A percentile compares a stretch with the other conserved stretches of the same genome.
Evolutionary conservation across 2,329 filamentous ascomycete genomes (phyloP).

Genomic region (Neurospora crassa): DNA sequence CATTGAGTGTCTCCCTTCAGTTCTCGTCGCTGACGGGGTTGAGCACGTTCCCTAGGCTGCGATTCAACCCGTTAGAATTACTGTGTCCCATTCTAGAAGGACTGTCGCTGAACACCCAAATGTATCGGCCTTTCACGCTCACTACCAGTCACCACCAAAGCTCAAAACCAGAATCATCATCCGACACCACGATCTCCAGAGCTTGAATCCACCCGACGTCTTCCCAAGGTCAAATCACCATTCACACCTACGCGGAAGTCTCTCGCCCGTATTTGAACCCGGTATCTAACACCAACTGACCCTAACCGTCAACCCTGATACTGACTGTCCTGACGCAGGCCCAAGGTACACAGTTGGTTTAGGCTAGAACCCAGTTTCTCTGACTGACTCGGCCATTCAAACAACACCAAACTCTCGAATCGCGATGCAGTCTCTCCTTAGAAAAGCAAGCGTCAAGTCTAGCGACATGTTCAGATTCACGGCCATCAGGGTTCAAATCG

Average conservation of each 20-base stretch:
- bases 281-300: background rate
- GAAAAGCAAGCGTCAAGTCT: background rate
- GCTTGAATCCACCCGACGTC: background rate
- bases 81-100: no score
- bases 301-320: background rate
- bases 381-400: background rate
- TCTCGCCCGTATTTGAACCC: background rate
- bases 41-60: no score
- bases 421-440: background rate
- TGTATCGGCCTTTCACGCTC: no score
- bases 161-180: background rate
- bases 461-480: background rate
- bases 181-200: background rate
- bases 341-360: no score
- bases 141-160: no score
- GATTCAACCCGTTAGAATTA: no score
- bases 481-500: background rate
- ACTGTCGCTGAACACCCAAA: no score
- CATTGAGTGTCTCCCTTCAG: background rate
- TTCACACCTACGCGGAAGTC: background rate
- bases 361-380: no score
- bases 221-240: background rate
- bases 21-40: background rate
- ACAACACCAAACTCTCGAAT: background rate
- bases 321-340: no score